Evolutionary conservation across 208 protist species (phyloP), one percentile per base, ranked within the genome.

Genomic region (Endotrypanum monterogeii): DNA sequence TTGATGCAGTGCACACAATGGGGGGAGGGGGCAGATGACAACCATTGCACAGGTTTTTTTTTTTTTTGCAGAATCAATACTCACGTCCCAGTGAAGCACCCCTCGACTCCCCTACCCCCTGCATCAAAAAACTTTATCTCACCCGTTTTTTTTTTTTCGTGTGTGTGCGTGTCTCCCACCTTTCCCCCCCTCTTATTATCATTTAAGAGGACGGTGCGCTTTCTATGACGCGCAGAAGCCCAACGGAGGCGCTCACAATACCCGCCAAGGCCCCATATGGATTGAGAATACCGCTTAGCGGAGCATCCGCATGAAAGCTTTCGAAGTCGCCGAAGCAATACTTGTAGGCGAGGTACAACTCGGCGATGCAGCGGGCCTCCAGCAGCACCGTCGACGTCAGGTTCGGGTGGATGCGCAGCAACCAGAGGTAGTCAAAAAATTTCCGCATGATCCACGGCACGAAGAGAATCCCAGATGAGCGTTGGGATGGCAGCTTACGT

Each of bases 311-410:
- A 44, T 55, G 62, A 54, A 78, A 82, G 37, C 81, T 79, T 70
- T 96, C 92, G 68, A 88, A 94, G 67, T 69, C 74, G 20, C 89
- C 86, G 73, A 94, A 91, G 79, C 87, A 93, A 78, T 95, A 96
- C 79, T 90, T 90, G 67, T 87, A 92, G 18, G 92, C 70, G 51
- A 96, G 83, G 71, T 86, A 94, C 1, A 94, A 65, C 83, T 96
- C 90, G 23, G 84, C 81, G 65, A 93, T 65, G 72, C 91, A 96
- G 72, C 90, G 89, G n/a, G 86, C 67, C 74, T 96, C 82, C 55
- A 96, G 72, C 58, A 94, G 76, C 67, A 96, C 58, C 32, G 90
- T 94, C 12, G 84, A 82, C 14, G 78, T 85, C 73, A 82, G 83
- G 74, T 96, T 96, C 7, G 86, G 80, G 73, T 96, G 92, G 52